Evolutionary conservation across 2,329 filamentous ascomycete species (phyloP), one percentile per base, ranked within the genome.

Genomic region (Cephalotrichum gorgonifer): DNA sequence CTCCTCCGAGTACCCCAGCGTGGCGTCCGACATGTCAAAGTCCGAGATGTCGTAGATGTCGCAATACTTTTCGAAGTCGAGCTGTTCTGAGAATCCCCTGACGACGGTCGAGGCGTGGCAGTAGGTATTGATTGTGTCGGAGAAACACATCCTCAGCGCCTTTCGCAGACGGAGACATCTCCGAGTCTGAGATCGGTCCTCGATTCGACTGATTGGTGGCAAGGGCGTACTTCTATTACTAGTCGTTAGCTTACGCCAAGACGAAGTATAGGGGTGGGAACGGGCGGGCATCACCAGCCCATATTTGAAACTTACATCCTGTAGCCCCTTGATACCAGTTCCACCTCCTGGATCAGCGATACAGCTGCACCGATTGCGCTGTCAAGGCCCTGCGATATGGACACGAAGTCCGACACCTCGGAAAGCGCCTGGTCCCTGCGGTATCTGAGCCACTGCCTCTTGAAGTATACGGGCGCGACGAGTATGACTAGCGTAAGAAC

Each of bases 321-420:
- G 64, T 95, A 96, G 22, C 90, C 90, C 56, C 90, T 81, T 27
- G 90, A 94, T 25, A 96, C 89, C 28, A 96, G 75, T 68, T 96
- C 90, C n/a, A 96, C 89, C 66, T 96, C 90, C 63, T 95, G 90
- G 53, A 96, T 84, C 52, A 95, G 76, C 33, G 85, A 81, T 49
- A 95, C 72, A 2, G 87, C 85, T 28, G 87, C 85, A 35, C 83
- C 82, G 38, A 79, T 82, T 22, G 84, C 83, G 38, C 83, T 79
- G 64, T 96, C 89, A 57, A 94, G 88, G 45, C 83, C 81, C 60
- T 94, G 88, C 35, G 88, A 82, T 58, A 81, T 83, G 43, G 78
- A 73, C 43, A 93, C 81, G 54, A 95, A 81, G 1, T 72, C 67
- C 11, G 79, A 79, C 5, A 85, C 81, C 53, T 83, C 80, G 30